A percentile compares a stretch with the other conserved stretches of the same genome.
Evolutionary conservation across 805 yeast genomes (phyloP).

Genomic region (Barnettozyma sp.): DNA sequence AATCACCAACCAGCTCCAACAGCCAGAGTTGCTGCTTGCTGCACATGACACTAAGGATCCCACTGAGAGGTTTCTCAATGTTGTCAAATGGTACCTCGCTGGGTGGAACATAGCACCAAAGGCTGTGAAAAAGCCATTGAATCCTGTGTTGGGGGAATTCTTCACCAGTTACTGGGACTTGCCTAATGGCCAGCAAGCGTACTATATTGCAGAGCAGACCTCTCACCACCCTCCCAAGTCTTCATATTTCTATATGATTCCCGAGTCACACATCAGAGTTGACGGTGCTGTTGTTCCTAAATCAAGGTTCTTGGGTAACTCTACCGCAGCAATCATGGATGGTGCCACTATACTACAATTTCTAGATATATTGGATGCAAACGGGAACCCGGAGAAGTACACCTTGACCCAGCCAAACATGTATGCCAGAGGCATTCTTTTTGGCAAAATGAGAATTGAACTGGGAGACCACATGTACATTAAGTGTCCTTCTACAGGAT

Average conservation of each 20-base stretch:
- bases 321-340: constrained; percentile 97
- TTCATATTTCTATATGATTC: constrained; percentile 82
- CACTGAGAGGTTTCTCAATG: constrained; percentile 60
- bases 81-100: constrained; percentile 85
- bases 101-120: constrained; percentile 99
- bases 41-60: constrained; percentile 60
- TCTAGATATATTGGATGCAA: constrained; percentile 45
- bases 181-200: constrained; percentile 65
- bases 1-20: constrained; percentile 80
- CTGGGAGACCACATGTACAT: constrained; percentile 88
- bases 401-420: constrained; percentile 91
- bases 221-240: constrained; percentile 99
- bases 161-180: constrained; percentile 92
- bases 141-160: constrained; percentile 89
- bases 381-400: constrained; percentile 57
- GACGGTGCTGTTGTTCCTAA: constrained; percentile 88
- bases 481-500: constrained; percentile 50
- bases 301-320: constrained; percentile 86
- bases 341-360: constrained; percentile 73
- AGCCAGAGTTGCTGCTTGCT: constrained; percentile 63
- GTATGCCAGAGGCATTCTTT: constrained; percentile 87
- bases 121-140: constrained; percentile 95
- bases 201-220: constrained; percentile 87
- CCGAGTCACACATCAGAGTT: constrained; percentile 70
- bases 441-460: constrained; percentile 86